Evolutionary conservation across 1,139 yeast species (phyloP).

Genomic region (Debaryomyces nepalensis): DNA sequence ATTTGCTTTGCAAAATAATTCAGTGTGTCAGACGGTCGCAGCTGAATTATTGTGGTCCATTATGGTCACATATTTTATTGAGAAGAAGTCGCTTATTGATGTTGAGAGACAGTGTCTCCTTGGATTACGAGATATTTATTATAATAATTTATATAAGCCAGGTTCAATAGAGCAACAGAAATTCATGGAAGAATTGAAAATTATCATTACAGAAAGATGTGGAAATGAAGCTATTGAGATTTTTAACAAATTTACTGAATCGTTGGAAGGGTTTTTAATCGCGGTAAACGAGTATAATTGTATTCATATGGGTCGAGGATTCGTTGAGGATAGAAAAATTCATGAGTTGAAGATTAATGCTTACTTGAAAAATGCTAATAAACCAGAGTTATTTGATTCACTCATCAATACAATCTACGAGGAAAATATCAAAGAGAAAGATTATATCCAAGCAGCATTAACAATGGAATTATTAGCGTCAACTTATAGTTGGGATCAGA

Average conservation of each 20-base stretch:
- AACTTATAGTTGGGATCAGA: slow-evolving; percentile 78
- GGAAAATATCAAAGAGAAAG: slow-evolving; percentile 61
- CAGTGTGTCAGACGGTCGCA: slow-evolving; percentile 65
- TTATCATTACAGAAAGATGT: slow-evolving; percentile 58
- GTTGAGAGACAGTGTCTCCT: slow-evolving; percentile 66
- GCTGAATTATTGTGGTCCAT: slow-evolving; percentile 74
- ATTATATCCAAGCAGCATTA: slow-evolving; percentile 82
- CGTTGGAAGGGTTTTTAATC: slow-evolving; percentile 64
- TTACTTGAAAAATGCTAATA: slow-evolving; percentile 75
- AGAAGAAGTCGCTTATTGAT: slow-evolving; percentile 61
- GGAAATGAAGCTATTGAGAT: slow-evolving; percentile 69
- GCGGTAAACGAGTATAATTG: slow-evolving; percentile 69
- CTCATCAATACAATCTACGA: slow-evolving; percentile 78
- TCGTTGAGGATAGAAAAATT: slow-evolving; percentile 85
- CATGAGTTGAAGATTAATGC: slow-evolving; percentile 78
- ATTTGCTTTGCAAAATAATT: slow-evolving; percentile 70
- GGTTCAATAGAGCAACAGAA: slow-evolving; percentile 55
- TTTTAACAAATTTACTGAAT: slow-evolving; percentile 57
- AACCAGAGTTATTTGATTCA: slow-evolving; percentile 79
- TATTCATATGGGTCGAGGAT: slow-evolving; percentile 83
- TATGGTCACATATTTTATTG: slow-evolving; percentile 68
- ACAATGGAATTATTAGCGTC: slow-evolving; percentile 78
- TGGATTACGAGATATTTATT: slow-evolving; percentile 69
- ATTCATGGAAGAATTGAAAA: slow-evolving; percentile 56
- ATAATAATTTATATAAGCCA: slow-evolving; percentile 61